Percentiles rank a stretch among this genome's conserved stretches.
phyloP scores from a whole-genome alignment of 305 asterid species.

The Euphrasia arctica region DNA sequence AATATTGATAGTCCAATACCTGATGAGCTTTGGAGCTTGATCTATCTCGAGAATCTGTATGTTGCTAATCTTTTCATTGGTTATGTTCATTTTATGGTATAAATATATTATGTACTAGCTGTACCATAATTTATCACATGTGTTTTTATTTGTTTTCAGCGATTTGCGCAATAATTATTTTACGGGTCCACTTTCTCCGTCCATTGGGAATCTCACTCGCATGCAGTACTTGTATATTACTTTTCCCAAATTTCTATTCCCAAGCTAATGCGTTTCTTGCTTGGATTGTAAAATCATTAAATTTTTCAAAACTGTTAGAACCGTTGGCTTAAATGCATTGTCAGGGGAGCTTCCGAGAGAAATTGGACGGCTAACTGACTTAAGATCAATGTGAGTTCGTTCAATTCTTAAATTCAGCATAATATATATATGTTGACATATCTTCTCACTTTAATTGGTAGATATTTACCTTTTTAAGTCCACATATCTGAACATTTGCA shows the following conservation, averaged over 20 bases:
- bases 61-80: constrained; percentile 19
- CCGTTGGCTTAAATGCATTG: constrained; percentile 57
- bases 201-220: constrained; percentile 51
- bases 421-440: neutral
- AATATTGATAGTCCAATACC: constrained; percentile 50
- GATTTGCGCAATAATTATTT: constrained; percentile 52
- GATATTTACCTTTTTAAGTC: neutral
- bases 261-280: neutral
- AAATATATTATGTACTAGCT: neutral
- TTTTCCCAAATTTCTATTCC: neutral
- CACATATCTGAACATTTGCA: neutral
- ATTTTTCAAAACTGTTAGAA: constrained; percentile 38
- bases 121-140: neutral
- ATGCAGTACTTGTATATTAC: constrained; percentile 57
- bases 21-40: constrained; percentile 75
- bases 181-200: constrained; percentile 63
- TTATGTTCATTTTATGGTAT: neutral
- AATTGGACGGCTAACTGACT: constrained; percentile 65
- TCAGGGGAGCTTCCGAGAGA: constrained; percentile 74
- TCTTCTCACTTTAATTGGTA: neutral
- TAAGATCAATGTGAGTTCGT: constrained; percentile 59
- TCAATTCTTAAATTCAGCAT: constrained; percentile 1
- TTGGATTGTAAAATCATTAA: constrained; percentile 15
- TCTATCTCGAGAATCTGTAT: constrained; percentile 59
- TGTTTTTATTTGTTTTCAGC: constrained; percentile 33